Evolutionary conservation across 179 eudicot genomes (phyloP).

Genomic region (Silene coronaria): DNA sequence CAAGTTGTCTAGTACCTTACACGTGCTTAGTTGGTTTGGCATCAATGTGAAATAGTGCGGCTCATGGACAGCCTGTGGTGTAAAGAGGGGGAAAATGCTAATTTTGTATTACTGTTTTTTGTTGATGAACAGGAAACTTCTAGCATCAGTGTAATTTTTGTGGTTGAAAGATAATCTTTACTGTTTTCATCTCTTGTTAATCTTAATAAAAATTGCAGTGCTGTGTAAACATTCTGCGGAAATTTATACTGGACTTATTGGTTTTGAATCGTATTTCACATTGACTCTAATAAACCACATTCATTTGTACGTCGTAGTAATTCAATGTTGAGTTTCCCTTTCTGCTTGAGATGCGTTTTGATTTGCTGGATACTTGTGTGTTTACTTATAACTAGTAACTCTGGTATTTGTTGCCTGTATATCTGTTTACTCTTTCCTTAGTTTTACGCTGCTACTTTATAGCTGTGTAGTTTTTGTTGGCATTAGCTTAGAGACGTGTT

Average conservation of each 20-base stretch:
- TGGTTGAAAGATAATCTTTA: not conserved
- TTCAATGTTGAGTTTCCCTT: not conserved
- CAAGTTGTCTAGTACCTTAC: not conserved
- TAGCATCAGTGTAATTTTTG: not conserved
- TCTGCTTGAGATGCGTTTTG: not conserved
- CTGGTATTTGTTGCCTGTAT: not conserved
- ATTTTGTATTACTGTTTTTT: not conserved
- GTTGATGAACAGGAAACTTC: not conserved
- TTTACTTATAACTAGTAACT: not conserved
- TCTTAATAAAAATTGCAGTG: too few species aligned
- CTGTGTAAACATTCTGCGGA: too few species aligned
- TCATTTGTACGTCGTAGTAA: too few species aligned
- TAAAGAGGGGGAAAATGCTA: not conserved
- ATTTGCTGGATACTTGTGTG: not conserved
- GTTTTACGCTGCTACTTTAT: not conserved
- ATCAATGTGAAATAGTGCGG: not conserved
- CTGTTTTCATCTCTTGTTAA: too few species aligned
- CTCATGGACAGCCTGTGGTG: not conserved
- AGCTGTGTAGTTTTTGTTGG: not conserved
- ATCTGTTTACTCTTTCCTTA: not conserved
- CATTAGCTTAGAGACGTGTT: slow-evolving; percentile 7
- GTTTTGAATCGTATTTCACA: not conserved
- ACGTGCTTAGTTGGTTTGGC: not conserved
- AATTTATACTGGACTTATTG: not conserved
- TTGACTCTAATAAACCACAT: not conserved